Conservation (phyloP, 2,329 filamentous ascomycete species). For the Fusarium sterilihyphosum region DNA sequence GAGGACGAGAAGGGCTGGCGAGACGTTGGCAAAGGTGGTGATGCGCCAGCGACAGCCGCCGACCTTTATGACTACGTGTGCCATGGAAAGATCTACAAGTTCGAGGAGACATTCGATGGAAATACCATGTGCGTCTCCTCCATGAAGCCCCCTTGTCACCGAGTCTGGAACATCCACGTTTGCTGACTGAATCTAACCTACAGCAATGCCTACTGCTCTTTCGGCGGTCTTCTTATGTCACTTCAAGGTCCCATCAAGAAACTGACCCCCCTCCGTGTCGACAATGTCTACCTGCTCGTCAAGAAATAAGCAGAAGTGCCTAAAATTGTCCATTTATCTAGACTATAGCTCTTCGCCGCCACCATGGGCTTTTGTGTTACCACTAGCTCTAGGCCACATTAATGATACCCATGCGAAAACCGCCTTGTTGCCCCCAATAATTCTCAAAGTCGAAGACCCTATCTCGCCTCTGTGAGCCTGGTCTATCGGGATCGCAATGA, state of each 20-base stretch:
- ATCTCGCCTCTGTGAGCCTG: neutral
- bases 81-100: conserved; percentile 88
- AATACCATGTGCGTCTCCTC: conserved; percentile 75
- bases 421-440: conserved; percentile 17
- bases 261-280: conserved; percentile 88
- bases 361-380: conserved; percentile 16
- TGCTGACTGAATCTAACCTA: conserved; percentile 26
- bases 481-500: conserved; percentile 12
- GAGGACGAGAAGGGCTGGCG: conserved; percentile 84
- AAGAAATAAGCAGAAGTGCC: conserved; percentile 74
- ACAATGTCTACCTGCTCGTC: conserved; percentile 90
- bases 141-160: neutral
- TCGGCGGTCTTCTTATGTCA: conserved; percentile 89
- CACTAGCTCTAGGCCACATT: conserved; percentile 33
- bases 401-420: conserved; percentile 42
- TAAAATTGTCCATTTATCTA: conserved; percentile 18
- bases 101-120: conserved; percentile 80
- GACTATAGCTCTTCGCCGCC: conserved; percentile 13
- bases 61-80: conserved; percentile 91
- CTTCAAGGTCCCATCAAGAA: conserved; percentile 96
- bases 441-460: conserved; percentile 9
- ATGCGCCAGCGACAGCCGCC: conserved; percentile 70
- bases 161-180: neutral
- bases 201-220: conserved; percentile 94
- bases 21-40: conserved; percentile 68